A percentile compares a stretch with the other conserved stretches of the same genome.
Conservation (phyloP, 208 protist genomes). For the Trypanosoma scelopori region DNA sequence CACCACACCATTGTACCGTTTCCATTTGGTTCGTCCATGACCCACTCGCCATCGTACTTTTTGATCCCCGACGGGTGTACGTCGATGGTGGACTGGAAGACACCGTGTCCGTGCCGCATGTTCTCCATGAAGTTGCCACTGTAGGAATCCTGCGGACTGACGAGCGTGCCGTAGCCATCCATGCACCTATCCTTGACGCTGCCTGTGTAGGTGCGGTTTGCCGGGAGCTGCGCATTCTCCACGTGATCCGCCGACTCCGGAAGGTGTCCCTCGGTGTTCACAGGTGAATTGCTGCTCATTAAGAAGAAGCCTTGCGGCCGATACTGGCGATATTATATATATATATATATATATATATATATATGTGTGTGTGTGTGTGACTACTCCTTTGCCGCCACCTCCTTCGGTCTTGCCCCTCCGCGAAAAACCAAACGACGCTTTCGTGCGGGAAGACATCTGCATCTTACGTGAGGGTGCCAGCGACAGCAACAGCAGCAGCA, state of each 20-base stretch:
- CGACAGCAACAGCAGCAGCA: no score
- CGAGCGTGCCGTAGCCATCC: constrained; percentile 21
- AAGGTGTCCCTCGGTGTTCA: not conserved
- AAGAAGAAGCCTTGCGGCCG: not conserved
- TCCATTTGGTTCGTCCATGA: constrained; percentile 20
- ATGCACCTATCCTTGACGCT: constrained; percentile 27
- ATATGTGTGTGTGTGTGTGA: no score
- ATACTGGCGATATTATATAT: not conserved
- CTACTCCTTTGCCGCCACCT: no score
- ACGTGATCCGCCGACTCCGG: constrained; percentile 1
- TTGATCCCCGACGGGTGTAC: constrained; percentile 17
- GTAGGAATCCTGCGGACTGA: constrained; percentile 22
- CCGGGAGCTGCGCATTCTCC: constrained; percentile 21
- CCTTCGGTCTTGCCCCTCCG: no score
- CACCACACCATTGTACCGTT: constrained; percentile 23
- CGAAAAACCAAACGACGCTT: no score
- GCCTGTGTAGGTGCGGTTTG: constrained; percentile 31
- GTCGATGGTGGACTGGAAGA: constrained; percentile 18
- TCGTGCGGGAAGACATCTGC: no score
- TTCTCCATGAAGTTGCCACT: constrained; percentile 31
- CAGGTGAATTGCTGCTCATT: not conserved
- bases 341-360: no score
- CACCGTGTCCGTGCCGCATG: constrained; percentile 24
- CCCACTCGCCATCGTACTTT: constrained; percentile 37
- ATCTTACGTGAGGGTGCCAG: not conserved